Base-by-base conservation (phyloP, 2,329 filamentous ascomycete species). In the Pestalotiopsis sp. region DNA sequence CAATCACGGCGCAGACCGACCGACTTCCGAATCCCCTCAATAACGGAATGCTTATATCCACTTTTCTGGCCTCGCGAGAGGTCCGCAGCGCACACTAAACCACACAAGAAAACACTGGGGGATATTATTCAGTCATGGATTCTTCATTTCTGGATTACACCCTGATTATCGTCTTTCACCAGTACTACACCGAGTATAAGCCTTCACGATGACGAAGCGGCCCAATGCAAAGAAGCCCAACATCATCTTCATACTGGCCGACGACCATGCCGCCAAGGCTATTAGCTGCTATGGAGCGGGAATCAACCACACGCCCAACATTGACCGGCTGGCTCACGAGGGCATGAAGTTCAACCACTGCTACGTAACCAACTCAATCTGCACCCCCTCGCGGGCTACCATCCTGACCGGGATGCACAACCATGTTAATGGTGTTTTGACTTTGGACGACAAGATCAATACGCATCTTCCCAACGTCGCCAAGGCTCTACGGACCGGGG, bases 281-380 rank as follows among this genome's bases (percentile, higher is more conserved):
- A 86, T 86, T 62, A 80, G 77, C 20, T 79, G 78, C 69, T 87
- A 87, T 56, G 84, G 84, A 2, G 83, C 84, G 1, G 83, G 82
- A 4, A 86, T 87, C 73, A 87, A 87, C 72, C 67, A 80, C 64
- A 87, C 85, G 1, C 85, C 85, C 6, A 83, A 87, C 70, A 77
- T 87, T 23, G 85, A 87, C 72, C 80, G 85, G 0, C 71, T 87
- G 3, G 85, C 84, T 0, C 77, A 73, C 0, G 84, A 86, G 68
- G 85, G 85, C 17, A 84, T 86, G 82, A 75, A 75, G 11, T 86
- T 87, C 73, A 82, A 86, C 70, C 84, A 87, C 70, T 87, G 84
- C 74, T 87, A 87, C 70, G 85, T 87, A 9, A 87, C 84, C 25
- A 87, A 87, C 73, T 81, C 78, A 23, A 86, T 87, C 65, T 87